Evolutionary conservation across 495 filamentous ascomycete genomes (phyloP), one percentile per base, ranked within the genome.

Genomic region (Annulohypoxylon nitens): DNA sequence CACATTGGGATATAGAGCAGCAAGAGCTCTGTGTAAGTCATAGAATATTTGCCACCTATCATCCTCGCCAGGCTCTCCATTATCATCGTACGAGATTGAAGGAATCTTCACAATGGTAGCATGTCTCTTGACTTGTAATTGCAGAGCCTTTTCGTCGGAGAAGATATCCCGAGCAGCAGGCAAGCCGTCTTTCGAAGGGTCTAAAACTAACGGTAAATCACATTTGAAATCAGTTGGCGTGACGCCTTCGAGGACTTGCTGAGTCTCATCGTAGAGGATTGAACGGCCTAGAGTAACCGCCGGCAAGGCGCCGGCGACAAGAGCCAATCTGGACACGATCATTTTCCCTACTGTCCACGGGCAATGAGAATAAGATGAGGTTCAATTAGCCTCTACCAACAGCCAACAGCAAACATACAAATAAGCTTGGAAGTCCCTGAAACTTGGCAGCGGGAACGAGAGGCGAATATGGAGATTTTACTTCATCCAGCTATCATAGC

Each of bases 31-130:
- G 10, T 80, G 75, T 18, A 83, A 53, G 8, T 79, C 75, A 51
- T 78, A 81, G 48, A 81, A 83, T 0, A 81, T 66, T 18, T 78
- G 67, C 81, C 81, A 83, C 51, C 81, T 62, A 12, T 70, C 36
- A 50, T 83, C 81, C 45, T 79, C 78, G 1, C 78, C 75, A 2
- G 78, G 73, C 11, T 79, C 76, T 16, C 78, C 79, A 54, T 77
- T 76, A 41, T 80, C 80, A 61, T 83, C 80, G 37, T 74, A 80
- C 20, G 74, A 77, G 26, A 79, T 76, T 5, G 80, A 76, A 48
- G 79, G 78, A 16, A 83, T 73, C 39, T 78, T 73, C 16, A 83
- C 80, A 43, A 80, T 75, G 2, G 79, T 74, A 43, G 71, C 37
- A 39, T 81, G 78, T 23, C 80, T 77, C 68, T 81, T 63, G n/a